phyloP scores from a whole-genome alignment of 1,284 basidiomycete genomes.

The Rugosomyces carneus region DNA sequence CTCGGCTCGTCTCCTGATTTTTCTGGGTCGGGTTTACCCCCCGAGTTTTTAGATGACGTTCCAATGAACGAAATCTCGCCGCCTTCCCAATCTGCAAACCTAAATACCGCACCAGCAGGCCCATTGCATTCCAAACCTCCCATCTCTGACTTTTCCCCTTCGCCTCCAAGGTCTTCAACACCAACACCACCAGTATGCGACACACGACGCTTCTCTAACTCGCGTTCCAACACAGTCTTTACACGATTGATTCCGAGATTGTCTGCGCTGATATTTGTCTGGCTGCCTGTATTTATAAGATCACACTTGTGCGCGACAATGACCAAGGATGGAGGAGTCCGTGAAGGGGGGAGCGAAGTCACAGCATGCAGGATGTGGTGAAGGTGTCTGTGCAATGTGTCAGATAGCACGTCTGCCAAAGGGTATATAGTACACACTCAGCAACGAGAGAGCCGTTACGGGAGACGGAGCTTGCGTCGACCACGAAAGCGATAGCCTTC shows the following conservation, averaged over 20 bases:
- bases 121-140: conserved; percentile 60
- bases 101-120: conserved; percentile 45
- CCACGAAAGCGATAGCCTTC: conserved; percentile 65
- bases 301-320: conserved; percentile 74
- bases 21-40: conserved; percentile 25
- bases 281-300: conserved; percentile 47
- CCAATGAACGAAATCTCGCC: conserved; percentile 64
- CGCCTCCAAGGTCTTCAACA: conserved; percentile 64
- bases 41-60: conserved; percentile 45
- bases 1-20: conserved; percentile 34
- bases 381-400: conserved; percentile 47
- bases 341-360: conserved; percentile 67
- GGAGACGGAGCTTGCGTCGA: conserved; percentile 69
- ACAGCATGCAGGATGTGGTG: conserved; percentile 64
- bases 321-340: conserved; percentile 48
- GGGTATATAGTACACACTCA: conserved; percentile 51
- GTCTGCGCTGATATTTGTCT: conserved; percentile 36
- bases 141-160: conserved; percentile 51
- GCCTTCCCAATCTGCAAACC: conserved; percentile 74
- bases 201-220: conserved; percentile 66
- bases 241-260: conserved; percentile 62
- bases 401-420: conserved; percentile 6
- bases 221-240: conserved; percentile 69
- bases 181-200: conserved; percentile 59
- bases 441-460: conserved; percentile 66